These are phyloP conservation scores for Emmonsia crescens DNA, from an alignment of 2,329 filamentous ascomycete genomes.

Conservation along the genomic window DNA sequence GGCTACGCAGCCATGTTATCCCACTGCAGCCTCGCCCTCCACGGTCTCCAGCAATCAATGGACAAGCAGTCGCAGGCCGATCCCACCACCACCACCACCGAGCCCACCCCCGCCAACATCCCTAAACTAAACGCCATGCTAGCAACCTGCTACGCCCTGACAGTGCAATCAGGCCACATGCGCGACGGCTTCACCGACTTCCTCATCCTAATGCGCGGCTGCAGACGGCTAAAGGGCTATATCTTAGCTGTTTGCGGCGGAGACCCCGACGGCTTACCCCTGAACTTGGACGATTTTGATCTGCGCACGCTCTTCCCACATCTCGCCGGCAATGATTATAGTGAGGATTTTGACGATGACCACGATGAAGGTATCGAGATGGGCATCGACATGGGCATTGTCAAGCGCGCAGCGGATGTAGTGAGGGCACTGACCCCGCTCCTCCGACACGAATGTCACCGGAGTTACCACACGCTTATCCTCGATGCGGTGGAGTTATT, in stretches of 20 bases:
- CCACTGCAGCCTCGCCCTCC: neutral
- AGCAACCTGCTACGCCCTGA: conserved; percentile 20
- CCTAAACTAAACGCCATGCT: conserved; percentile 14
- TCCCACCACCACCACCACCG: neutral
- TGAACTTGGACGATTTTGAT: neutral
- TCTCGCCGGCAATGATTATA: neutral
- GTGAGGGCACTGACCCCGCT: neutral
- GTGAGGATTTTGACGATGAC: neutral
- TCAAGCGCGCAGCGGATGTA: neutral
- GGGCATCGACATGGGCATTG: no score
- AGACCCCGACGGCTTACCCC: neutral
- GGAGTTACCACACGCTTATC: neutral
- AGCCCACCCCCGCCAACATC: neutral
- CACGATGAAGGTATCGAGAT: neutral
- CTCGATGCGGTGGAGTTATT: neutral
- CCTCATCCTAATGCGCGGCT: conserved; percentile 19
- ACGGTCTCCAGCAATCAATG: neutral
- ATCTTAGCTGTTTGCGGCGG: neutral
- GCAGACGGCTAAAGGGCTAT: neutral
- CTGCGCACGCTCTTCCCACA: neutral
- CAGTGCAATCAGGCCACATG: conserved; percentile 20
- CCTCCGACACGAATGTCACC: neutral
- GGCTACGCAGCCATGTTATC: neutral
- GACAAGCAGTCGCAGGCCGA: neutral
- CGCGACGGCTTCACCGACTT: conserved; percentile 19